Evolutionary conservation across 768 basidiomycete species (phyloP).

Genomic region (Epithele typhae): DNA sequence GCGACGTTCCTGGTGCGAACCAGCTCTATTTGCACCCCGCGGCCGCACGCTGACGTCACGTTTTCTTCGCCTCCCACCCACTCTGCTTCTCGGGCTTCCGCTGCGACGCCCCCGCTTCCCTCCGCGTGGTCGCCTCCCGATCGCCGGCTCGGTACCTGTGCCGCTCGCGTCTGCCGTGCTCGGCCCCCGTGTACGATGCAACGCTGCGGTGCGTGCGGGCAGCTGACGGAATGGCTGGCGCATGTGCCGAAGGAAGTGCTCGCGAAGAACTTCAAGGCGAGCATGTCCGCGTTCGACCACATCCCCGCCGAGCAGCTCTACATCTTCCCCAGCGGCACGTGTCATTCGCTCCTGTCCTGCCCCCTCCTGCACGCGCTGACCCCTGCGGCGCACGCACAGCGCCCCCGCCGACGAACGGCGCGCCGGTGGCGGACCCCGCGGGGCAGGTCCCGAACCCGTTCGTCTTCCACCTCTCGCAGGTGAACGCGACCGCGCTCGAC

Average conservation of each 20-base stretch:
- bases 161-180: conserved; percentile 15
- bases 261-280: conserved; percentile 58
- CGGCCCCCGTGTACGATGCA: conserved; percentile 56
- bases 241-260: conserved; percentile 56
- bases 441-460: conserved; percentile 45
- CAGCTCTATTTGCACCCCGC: conserved; percentile 5
- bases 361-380: background rate
- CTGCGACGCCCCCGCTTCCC: no score
- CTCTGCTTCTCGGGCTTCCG: no score
- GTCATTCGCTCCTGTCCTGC: no score
- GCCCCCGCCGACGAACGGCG: conserved; percentile 18
- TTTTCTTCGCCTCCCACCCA: background rate
- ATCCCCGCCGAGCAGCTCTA: conserved; percentile 53
- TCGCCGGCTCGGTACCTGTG: background rate
- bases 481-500: conserved; percentile 35
- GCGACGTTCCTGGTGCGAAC: conserved; percentile 37
- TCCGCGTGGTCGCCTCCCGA: background rate
- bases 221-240: conserved; percentile 61
- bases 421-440: conserved; percentile 44
- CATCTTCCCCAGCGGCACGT: conserved; percentile 42
- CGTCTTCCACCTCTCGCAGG: conserved; percentile 49
- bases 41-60: background rate
- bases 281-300: conserved; percentile 45
- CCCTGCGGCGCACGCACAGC: conserved; percentile 1
- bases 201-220: conserved; percentile 12